Percentiles rank a stretch among this genome's conserved stretches.
phyloP scores from a whole-genome alignment of 1,284 basidiomycete genomes.

The Cutaneotrichosporon cavernicola region DNA sequence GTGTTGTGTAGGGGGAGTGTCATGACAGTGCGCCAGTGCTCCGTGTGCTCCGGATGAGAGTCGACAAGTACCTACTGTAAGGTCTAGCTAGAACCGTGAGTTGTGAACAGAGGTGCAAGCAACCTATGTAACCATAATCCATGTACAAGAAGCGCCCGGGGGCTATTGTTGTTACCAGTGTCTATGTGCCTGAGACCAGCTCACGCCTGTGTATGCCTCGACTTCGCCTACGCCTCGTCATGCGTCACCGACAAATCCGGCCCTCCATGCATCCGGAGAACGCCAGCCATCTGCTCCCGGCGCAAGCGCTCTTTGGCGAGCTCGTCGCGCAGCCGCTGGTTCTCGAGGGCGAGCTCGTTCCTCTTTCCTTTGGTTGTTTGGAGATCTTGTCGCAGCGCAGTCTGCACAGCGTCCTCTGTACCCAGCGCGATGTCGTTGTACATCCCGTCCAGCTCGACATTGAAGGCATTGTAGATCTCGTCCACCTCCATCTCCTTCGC shows the following conservation, averaged over 20 bases:
- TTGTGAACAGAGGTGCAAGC: background rate
- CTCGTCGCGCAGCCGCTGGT: constrained; percentile 70
- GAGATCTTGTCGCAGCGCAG: constrained; percentile 69
- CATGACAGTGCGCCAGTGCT: too few relatives aligned
- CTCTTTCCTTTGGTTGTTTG: constrained; percentile 70
- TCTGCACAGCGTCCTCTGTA: constrained; percentile 73
- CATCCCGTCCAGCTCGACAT: constrained; percentile 85
- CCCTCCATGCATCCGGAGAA: background rate
- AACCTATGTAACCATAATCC: background rate
- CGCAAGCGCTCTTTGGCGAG: constrained; percentile 70
- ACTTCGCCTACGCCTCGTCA: background rate
- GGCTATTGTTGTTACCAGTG: background rate
- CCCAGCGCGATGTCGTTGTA: constrained; percentile 70
- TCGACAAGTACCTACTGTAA: too few relatives aligned
- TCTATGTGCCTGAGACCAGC: background rate
- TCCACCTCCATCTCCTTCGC: constrained; percentile 82
- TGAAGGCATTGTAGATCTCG: constrained; percentile 88
- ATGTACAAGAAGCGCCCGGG: background rate
- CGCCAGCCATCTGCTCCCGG: constrained; percentile 61
- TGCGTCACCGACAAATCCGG: background rate
- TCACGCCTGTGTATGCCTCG: background rate
- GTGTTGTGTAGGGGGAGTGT: too few relatives aligned
- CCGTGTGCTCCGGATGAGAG: too few relatives aligned
- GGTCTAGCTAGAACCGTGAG: too few relatives aligned
- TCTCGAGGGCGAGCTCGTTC: constrained; percentile 70